Conservation (phyloP, 2,329 filamentous ascomycete genomes). For the Exophiala aquamarina region DNA sequence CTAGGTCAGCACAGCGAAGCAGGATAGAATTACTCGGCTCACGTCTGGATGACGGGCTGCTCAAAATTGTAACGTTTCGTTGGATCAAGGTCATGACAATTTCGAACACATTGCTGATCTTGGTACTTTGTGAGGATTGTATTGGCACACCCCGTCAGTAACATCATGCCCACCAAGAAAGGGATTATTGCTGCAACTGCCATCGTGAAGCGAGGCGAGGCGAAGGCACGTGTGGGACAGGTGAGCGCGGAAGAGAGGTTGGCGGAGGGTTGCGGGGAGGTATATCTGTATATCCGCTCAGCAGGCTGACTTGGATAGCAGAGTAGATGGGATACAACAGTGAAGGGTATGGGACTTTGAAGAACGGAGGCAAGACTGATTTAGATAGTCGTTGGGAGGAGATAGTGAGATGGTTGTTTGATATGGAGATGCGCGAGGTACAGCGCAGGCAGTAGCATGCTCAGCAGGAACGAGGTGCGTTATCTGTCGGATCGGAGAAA, state of each 20-base stretch:
- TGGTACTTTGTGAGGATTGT: slow-evolving; percentile 90
- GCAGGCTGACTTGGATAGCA: too few relatives aligned
- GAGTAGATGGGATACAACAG: too few relatives aligned
- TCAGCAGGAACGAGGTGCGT: too few relatives aligned
- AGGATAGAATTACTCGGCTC: slow-evolving; percentile 23
- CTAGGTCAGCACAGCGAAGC: too few relatives aligned
- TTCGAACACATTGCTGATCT: slow-evolving; percentile 95
- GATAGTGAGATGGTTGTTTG: too few relatives aligned
- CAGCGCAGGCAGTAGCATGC: too few relatives aligned
- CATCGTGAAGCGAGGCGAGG: slow-evolving; percentile 51
- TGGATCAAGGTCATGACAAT: slow-evolving; percentile 73
- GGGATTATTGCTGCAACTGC: slow-evolving; percentile 71
- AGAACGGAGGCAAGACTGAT: too few relatives aligned
- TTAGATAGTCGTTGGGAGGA: too few relatives aligned
- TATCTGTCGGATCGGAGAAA: too few relatives aligned
- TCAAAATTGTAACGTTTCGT: slow-evolving; percentile 74
- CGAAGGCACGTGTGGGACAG: not conserved
- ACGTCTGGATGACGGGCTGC: slow-evolving; percentile 92
- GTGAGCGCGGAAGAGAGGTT: slow-evolving; percentile 12
- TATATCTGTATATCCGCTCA: not conserved
- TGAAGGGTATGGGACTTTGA: too few relatives aligned
- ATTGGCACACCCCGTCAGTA: slow-evolving; percentile 93
- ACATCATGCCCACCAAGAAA: slow-evolving; percentile 91
- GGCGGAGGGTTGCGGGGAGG: not conserved
- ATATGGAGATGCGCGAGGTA: too few relatives aligned